phyloP scores from a whole-genome alignment of 805 yeast genomes.

The Ogataea ramenticola region DNA sequence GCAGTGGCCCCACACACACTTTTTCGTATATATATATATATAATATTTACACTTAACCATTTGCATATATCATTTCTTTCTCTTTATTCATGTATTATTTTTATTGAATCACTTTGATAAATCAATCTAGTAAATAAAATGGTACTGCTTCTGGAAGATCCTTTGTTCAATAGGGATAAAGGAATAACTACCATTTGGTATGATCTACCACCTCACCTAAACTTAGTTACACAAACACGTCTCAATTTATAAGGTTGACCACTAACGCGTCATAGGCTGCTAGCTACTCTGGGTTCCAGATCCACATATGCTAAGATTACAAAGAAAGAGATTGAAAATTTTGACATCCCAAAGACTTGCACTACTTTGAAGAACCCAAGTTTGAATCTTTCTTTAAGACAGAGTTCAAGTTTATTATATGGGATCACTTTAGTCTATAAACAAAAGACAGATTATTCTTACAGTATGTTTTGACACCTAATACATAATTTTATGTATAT shows the following conservation, averaged over 20 bases:
- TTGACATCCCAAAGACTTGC: conserved; percentile 39
- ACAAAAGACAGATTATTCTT: conserved; percentile 40
- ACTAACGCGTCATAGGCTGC: too few species aligned
- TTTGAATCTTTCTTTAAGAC: conserved; percentile 22
- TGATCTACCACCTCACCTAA: too few species aligned
- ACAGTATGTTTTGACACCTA: conserved; percentile 16
- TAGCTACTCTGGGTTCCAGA: conserved; percentile 23
- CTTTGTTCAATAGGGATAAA: conserved; percentile 7
- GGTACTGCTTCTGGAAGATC: conserved; percentile 12
- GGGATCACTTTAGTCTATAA: conserved; percentile 43
- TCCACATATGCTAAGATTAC: conserved; percentile 16
- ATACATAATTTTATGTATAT: not conserved
- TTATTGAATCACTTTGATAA: too few species aligned
- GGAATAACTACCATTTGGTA: conserved; percentile 25
- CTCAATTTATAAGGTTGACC: not conserved
- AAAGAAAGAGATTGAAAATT: conserved; percentile 24
- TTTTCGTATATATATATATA: too few species aligned
- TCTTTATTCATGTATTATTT: too few species aligned
- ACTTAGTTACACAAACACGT: too few species aligned
- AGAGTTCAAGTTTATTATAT: conserved; percentile 36
- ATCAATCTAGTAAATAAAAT: conserved; percentile 1
- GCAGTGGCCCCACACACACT: too few species aligned
- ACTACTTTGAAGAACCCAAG: conserved; percentile 16
- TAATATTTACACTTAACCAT: too few species aligned
- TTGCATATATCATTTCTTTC: too few species aligned